Base-by-base conservation (phyloP, 2,329 filamentous ascomycete species). In the Botryotinia narcissicola region DNA sequence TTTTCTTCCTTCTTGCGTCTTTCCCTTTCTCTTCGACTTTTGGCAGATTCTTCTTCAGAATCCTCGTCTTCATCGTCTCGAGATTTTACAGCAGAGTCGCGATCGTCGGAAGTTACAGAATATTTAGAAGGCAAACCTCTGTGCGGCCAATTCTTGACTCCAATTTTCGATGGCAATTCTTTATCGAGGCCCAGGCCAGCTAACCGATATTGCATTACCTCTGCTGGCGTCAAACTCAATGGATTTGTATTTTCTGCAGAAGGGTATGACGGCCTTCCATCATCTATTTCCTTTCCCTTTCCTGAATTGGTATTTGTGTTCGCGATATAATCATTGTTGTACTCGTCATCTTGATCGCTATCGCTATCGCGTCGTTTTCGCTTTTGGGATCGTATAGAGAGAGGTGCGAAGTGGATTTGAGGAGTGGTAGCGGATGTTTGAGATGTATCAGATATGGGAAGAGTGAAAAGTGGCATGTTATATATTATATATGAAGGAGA, bases 101-200 rank as follows among this genome's bases (percentile, higher is more conserved):
- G 9, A 63, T 63, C 54, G 3, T 57, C 25, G 2, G 60, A 46
- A 63, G 57, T 25, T 3, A 35, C 22, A 37, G 32, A 25, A 10
- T 46, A 70, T 9, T 4, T 51, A n/a, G 48, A 35, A 4, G 81
- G 81, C 25, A 86, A 76, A 6, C 80, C 78, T 73, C 85, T 82
- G 78, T 91, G 88, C 1, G 89, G 89, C 69, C 90, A 91, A 14
- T 83, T 80, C 0, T 81, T 82, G 5, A 72, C 71, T 60, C 66
- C 66, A 71, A 82, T 80, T 44, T 63, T 63, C 4, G 59, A 51
- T 14, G 82, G 87, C 54, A 83, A 80, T 76, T 81, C 82, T 40
- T 88, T 84, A 67, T 84, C 80, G 18, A 87, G 82, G 8, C 83
- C 80, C 48, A 90, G 81, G 6, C 89, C 89, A 4, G 88, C 89